Evolutionary conservation across 352 stramenopile genomes (phyloP), one percentile per base, ranked within the genome.

Genomic region (Thalassiosira mediterranea): DNA sequence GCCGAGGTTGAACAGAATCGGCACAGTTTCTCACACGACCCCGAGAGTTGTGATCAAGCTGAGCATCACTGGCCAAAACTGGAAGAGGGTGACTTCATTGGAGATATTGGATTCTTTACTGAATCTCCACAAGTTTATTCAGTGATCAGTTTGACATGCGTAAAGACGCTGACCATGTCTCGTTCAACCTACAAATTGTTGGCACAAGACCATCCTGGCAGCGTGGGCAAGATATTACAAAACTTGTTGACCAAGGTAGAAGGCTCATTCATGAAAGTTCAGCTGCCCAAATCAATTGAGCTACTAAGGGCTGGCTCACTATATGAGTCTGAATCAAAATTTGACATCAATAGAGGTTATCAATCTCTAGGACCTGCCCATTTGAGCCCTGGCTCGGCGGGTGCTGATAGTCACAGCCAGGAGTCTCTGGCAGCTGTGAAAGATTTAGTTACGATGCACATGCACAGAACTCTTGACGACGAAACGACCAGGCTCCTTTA

Each of bases 401-500:
- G 3, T 34, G 8, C 40, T 37, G 52, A 63, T 38, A 3, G 40
- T 8, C 15, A 31, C 0, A 17, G 38, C 19, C 61, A 69, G 34
- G 66, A 79, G 21, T 59, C 74, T 19, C 23, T 86, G 10, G 79
- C 76, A 46, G 76, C 73, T 10, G 56, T 89, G 17, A 57, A 72
- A 40, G 72, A 88, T 76, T 60, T 90, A 15, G 72, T 90, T 8
- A 74, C 79, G 38, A 88, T 88, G 79, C 76, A 88, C 49, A 87
- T 90, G 48, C 29, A 67, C 15, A 81, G 79, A 61, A 78, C 79
- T 57, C 51, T 70, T 48, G 83, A 90, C 54, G 79, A 90, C 40
- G 62, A 90, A 42, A 90, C 79, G 7, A 90, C 83, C 8, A 63
- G 67, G n/a, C 65, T 90, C 29, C 52, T 87, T 8, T 87, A 83